phyloP scores from a whole-genome alignment of 2,329 filamentous ascomycete genomes.

The Cercospora nicotianae region DNA sequence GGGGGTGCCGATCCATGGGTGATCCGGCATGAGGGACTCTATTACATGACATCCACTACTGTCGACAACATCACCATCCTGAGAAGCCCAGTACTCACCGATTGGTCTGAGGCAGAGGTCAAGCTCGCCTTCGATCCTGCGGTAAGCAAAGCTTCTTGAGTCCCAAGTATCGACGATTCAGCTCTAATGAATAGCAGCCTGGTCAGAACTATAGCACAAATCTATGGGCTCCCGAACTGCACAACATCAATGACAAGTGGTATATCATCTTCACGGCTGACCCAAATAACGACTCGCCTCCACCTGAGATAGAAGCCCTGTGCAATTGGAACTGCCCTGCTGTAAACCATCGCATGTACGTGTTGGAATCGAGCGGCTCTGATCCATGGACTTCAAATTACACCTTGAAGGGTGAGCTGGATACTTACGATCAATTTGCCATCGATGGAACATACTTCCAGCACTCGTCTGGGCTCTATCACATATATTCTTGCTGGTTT shows the following conservation, averaged over 20 bases:
- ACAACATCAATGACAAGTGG: conserved; percentile 50
- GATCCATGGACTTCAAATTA: conserved; percentile 51
- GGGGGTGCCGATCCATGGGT: conserved; percentile 51
- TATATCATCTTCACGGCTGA: conserved; percentile 57
- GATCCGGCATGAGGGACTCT: conserved; percentile 44
- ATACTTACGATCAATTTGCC: conserved; percentile 55
- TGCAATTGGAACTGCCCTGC: conserved; percentile 52
- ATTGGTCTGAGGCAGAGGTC: conserved; percentile 48
- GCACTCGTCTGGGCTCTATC: conserved; percentile 44
- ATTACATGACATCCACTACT: conserved; percentile 50
- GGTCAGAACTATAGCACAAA: conserved; percentile 50
- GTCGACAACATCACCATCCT: conserved; percentile 47
- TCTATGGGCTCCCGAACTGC: conserved; percentile 54
- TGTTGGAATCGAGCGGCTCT: conserved; percentile 45
- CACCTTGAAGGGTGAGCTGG: conserved; percentile 48
- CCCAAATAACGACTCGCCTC: conserved; percentile 48
- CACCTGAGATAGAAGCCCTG: conserved; percentile 50
- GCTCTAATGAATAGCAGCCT: conserved; percentile 19
- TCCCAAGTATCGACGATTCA: background rate
- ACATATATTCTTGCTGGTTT: conserved; percentile 47
- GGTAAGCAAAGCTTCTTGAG: conserved; percentile 6
- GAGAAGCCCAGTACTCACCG: conserved; percentile 44
- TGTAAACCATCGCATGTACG: conserved; percentile 55
- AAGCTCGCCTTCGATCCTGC: conserved; percentile 47
- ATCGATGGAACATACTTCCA: conserved; percentile 57